Base-by-base conservation (phyloP, 192 early-diverging fungal species). In the Ambispora gerdemannii region DNA sequence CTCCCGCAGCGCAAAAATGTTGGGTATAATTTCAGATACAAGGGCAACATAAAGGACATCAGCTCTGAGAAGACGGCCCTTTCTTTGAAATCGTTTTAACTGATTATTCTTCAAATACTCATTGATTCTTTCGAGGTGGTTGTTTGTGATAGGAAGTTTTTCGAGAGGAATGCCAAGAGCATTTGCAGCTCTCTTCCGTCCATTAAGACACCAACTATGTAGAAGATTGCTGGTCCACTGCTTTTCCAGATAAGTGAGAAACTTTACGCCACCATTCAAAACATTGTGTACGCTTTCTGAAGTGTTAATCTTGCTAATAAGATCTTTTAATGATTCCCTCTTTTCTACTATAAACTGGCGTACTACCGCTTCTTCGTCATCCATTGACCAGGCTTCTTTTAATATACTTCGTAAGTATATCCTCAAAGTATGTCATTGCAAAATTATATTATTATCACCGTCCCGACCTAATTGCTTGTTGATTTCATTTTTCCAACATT, bases 131-230 rank as follows among this genome's bases (percentile, higher is more conserved):
- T 58, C 27, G 15, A 31, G 55, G 2, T 58, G 55, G 25, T 58
- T 58, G 24, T 58, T 58, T 58, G 55, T 58, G 25, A 30, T 58
- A 27, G 55, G 27, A 25, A 58, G 19, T 25, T 58, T 58, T 58
- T 58, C 25, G 3, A 58, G 25, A 6, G 28, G 24, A 2, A 27
- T 25, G 1, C 55, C 55, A 25, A 58, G 24, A 28, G 17, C 19
- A 24, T 58, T 58, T 3, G 27, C 55, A 4, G 55, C 55, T 7
- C 19, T 7, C 3, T 30, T 58, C 31, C 27, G 4, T 58, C 55
- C 25, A 58, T 58, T 25, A 25, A 28, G 17, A 27, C 55, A 58
- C 25, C 55, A 58, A 15, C 55, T 25, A 58, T 25, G 17, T 25
- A 25, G 17, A 25, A 58, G 24, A 31, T 58, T 17, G 8, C 2